Evolutionary conservation across 2,329 filamentous ascomycete genomes (phyloP).

Genomic region (Aureobasidium sp.): DNA sequence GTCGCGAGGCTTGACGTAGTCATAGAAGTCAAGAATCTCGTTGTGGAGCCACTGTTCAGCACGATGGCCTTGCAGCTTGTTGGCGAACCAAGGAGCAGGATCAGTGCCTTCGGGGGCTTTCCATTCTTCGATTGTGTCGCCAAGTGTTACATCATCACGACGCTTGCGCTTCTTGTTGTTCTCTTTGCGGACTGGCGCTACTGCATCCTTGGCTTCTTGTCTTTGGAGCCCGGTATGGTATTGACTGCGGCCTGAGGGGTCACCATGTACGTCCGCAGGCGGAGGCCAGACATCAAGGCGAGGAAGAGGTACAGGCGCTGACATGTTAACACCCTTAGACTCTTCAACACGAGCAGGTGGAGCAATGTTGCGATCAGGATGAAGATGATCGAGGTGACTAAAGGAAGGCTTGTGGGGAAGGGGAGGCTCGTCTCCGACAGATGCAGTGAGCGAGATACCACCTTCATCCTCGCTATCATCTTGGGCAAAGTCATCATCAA

Average conservation of each 20-base stretch:
- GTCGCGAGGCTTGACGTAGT: slow-evolving; percentile 67
- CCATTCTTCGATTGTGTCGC: slow-evolving; percentile 40
- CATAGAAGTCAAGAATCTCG: slow-evolving; percentile 83
- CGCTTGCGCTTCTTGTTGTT: slow-evolving; percentile 58
- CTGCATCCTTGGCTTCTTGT: slow-evolving; percentile 12
- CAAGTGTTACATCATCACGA: slow-evolving; percentile 8
- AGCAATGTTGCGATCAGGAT: slow-evolving; percentile 18
- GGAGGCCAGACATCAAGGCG: slow-evolving; percentile 17
- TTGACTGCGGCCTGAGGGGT: neutral
- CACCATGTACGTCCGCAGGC: slow-evolving; percentile 19
- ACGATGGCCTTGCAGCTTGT: slow-evolving; percentile 20
- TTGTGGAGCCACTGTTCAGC: slow-evolving; percentile 62
- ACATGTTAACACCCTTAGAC: neutral
- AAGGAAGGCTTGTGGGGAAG: slow-evolving; percentile 20
- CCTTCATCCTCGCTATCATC: slow-evolving; percentile 27
- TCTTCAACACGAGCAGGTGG: neutral
- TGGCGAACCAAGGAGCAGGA: slow-evolving; percentile 54
- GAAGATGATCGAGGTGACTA: slow-evolving; percentile 29
- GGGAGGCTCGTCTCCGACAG: neutral
- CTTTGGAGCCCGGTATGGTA: neutral
- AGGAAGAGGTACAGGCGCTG: neutral
- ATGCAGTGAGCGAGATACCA: slow-evolving; percentile 23
- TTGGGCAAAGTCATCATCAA: slow-evolving; percentile 45
- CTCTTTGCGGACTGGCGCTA: slow-evolving; percentile 1
- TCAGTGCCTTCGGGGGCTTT: slow-evolving; percentile 28